Percentiles rank a stretch among this genome's conserved stretches.
Conservation (phyloP, 768 basidiomycete genomes). For the Boletus sp. region DNA sequence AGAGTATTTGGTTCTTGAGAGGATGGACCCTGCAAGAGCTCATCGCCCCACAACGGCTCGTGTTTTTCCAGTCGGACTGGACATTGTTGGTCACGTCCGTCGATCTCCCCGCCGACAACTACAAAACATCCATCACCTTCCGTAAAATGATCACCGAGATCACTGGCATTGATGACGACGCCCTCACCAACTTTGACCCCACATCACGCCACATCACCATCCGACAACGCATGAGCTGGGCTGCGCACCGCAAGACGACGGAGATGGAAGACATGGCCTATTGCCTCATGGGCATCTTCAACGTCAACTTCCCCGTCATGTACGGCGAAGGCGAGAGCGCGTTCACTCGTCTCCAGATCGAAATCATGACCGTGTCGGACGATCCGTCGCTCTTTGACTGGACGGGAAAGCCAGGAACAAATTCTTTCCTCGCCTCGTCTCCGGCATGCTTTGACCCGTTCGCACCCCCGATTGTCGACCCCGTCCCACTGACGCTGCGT, state of each 20-base stretch:
- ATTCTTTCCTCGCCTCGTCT: constrained; percentile 17
- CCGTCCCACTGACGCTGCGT: constrained; percentile 15
- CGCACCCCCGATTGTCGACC: constrained; percentile 10
- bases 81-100: constrained; percentile 8
- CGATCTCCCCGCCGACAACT: constrained; percentile 16
- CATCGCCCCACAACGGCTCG: constrained; percentile 21
- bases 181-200: constrained; percentile 19
- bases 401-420: constrained; percentile 14
- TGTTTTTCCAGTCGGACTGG: constrained; percentile 27
- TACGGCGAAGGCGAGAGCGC: constrained; percentile 30
- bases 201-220: constrained; percentile 11
- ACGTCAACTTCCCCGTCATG: constrained; percentile 26
- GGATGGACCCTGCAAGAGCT: constrained; percentile 29
- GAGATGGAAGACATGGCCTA: constrained; percentile 29
- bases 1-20: constrained; percentile 24
- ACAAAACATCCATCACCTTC: constrained; percentile 15
- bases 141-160: constrained; percentile 12
- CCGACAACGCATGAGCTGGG: constrained; percentile 28
- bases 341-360: constrained; percentile 26
- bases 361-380: constrained; percentile 24
- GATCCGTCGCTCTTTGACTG: constrained; percentile 27
- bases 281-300: constrained; percentile 28
- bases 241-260: constrained; percentile 28
- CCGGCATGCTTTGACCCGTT: constrained; percentile 25
- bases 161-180: constrained; percentile 17